A percentile compares a stretch with the other conserved stretches of the same genome.
These are phyloP conservation scores for Xylaria sp. DNA, from an alignment of 2,329 filamentous ascomycete genomes.

Conservation along the genomic window DNA sequence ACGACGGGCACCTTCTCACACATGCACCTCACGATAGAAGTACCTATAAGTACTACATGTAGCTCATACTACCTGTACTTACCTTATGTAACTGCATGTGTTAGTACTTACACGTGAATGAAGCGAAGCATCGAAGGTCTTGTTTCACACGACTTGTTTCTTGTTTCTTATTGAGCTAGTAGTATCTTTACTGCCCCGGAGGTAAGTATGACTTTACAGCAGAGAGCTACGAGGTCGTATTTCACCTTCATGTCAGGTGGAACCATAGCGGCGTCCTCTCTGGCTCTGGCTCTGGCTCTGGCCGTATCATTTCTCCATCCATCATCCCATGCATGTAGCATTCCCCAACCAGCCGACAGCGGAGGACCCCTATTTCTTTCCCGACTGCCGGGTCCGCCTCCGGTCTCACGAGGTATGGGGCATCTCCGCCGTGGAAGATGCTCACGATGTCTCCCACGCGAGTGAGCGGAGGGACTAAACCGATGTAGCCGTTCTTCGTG, in stretches of 20 bases:
- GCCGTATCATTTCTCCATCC: constrained; percentile 26
- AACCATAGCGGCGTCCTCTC: constrained; percentile 22
- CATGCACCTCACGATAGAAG: too few species aligned
- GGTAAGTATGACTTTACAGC: not conserved
- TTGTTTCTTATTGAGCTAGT: not conserved
- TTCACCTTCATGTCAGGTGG: constrained; percentile 19
- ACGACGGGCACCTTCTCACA: too few species aligned
- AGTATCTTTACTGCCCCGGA: not conserved
- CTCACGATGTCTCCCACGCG: constrained; percentile 8
- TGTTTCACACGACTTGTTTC: not conserved
- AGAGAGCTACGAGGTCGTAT: not conserved
- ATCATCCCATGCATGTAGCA: constrained; percentile 36
- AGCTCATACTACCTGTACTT: too few species aligned
- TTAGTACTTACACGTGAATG: too few species aligned
- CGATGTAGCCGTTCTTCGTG: constrained; percentile 25
- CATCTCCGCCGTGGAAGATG: constrained; percentile 12
- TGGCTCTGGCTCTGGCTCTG: not conserved
- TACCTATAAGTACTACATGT: too few species aligned
- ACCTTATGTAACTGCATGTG: too few species aligned
- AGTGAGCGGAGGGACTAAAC: constrained; percentile 29
- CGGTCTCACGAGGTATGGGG: constrained; percentile 14
- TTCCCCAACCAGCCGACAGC: constrained; percentile 32
- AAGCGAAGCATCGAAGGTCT: too few species aligned
- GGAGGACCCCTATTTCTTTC: constrained; percentile 13
- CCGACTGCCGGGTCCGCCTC: not conserved